Base-by-base conservation (phyloP, 176 grass and related monocot genomes). In the Puya raimondii region DNA sequence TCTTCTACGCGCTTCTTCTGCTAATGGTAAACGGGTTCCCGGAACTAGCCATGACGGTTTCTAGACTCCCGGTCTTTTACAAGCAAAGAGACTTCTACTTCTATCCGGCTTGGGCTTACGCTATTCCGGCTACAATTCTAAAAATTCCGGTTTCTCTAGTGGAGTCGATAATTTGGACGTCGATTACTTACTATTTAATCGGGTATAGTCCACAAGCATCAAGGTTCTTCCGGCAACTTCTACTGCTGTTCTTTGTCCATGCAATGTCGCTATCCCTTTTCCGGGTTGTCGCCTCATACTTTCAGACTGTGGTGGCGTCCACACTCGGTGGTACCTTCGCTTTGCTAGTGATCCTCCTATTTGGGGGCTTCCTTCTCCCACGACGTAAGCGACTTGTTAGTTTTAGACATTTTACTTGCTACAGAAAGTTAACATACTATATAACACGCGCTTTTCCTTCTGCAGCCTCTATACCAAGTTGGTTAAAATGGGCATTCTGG, bases 401-500 rank as follows among this genome's bases (percentile, higher is more conserved):
- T 49, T 82, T 79, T 56, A 4, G n/a, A n/a, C 16, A 16, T 18
- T 18, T 10, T 18, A 9, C n/a, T 17, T 9, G 10, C 3, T 59
- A 18, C 54, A 59, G 15, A 59, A 9, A 21, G 9, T 59, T 17
- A 59, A 59, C 20, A 59, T 59, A 59, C n/a, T 59, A 16, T 7
- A 7, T 58, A 59, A 59, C 6, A 59, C 16, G 20, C 16, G n/a
- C 15, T 12, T 59, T 17, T 15, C 27, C n/a, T 58, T 29, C 64
- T 84, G 59, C 23, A 96, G 85, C 71, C 27, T 82, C 81, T 59
- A 72, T 96, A 73, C 88, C 92, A 72, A 72, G 64, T 69, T 96
- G 92, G 92, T 73, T 91, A 25, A 89, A 86, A 81, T 96, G 92
- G 92, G 88, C 80, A 72, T 96, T 91, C 82, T 91, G 92, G 92